phyloP scores from a whole-genome alignment of 2,329 filamentous ascomycete genomes.

The Pseudogymnoascus sp. region DNA sequence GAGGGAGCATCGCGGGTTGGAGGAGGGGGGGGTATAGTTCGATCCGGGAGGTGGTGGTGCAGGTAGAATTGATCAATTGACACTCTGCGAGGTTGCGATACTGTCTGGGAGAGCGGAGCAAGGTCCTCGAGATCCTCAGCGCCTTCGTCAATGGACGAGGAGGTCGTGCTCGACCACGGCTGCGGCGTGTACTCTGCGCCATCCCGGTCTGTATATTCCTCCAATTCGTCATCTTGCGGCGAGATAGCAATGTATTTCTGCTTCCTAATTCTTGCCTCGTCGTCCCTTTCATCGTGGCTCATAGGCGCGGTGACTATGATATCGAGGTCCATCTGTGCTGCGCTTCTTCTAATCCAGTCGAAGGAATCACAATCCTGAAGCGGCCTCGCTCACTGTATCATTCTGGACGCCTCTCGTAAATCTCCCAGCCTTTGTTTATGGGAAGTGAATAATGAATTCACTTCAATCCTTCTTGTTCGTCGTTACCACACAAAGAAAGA shows the following conservation, averaged over 20 bases:
- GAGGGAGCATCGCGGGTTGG: not conserved
- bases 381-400: not conserved
- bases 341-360: not conserved
- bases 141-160: not conserved
- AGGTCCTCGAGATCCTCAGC: not conserved
- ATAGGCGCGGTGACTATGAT: not conserved
- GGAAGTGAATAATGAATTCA: not conserved
- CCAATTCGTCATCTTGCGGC: not conserved
- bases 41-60: not conserved
- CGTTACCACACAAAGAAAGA: not conserved
- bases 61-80: not conserved
- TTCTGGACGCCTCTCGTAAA: not conserved
- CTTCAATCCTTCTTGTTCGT: not conserved
- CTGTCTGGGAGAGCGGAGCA: not conserved
- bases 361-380: not conserved
- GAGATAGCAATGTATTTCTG: not conserved
- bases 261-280: not conserved
- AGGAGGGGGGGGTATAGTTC: not conserved
- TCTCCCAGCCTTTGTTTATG: not conserved
- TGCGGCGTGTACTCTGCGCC: not conserved
- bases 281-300: slow-evolving; percentile 1
- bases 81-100: not conserved
- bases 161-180: not conserved
- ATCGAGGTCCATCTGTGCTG: slow-evolving; percentile 2
- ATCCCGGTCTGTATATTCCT: not conserved